phyloP scores from a whole-genome alignment of 1,139 yeast species.

The Blastobotrys petasosporus region DNA sequence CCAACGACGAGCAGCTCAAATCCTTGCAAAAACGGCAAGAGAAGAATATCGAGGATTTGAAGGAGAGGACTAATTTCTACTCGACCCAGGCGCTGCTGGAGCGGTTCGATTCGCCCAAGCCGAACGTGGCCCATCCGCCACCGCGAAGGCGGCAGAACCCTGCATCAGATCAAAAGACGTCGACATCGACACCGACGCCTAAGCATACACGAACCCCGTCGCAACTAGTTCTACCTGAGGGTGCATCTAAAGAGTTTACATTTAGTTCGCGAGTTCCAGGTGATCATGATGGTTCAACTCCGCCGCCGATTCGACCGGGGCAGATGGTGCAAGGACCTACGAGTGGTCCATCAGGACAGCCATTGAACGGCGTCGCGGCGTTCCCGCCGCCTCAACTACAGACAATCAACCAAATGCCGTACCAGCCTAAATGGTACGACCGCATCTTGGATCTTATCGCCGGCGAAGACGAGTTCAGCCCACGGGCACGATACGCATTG shows the following conservation, averaged over 20 bases:
- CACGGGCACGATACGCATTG: constrained; percentile 62
- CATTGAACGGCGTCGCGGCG: not conserved
- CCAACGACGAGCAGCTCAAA: constrained; percentile 33
- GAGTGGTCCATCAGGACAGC: too few species aligned
- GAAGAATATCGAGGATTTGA: constrained; percentile 65
- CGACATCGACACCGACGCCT: not conserved
- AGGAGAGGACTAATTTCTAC: constrained; percentile 70
- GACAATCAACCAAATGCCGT: constrained; percentile 13
- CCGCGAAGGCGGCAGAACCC: not conserved
- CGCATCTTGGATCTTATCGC: constrained; percentile 47
- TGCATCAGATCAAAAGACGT: not conserved
- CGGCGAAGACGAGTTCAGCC: constrained; percentile 65
- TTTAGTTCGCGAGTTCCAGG: constrained; percentile 2
- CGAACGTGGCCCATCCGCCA: constrained; percentile 3
- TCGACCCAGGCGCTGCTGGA: constrained; percentile 67
- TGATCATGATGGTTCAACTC: too few species aligned
- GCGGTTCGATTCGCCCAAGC: constrained; percentile 41
- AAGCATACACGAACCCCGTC: not conserved
- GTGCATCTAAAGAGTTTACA: constrained; percentile 5
- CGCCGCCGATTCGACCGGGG: not conserved
- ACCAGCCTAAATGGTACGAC: constrained; percentile 37
- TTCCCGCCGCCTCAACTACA: constrained; percentile 1
- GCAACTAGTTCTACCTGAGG: not conserved
- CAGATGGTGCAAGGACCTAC: too few species aligned
- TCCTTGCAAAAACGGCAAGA: constrained; percentile 48